Percentiles rank a stretch among this genome's conserved stretches.
phyloP scores from a whole-genome alignment of 495 filamentous ascomycete genomes.

The Niebla homalea region DNA sequence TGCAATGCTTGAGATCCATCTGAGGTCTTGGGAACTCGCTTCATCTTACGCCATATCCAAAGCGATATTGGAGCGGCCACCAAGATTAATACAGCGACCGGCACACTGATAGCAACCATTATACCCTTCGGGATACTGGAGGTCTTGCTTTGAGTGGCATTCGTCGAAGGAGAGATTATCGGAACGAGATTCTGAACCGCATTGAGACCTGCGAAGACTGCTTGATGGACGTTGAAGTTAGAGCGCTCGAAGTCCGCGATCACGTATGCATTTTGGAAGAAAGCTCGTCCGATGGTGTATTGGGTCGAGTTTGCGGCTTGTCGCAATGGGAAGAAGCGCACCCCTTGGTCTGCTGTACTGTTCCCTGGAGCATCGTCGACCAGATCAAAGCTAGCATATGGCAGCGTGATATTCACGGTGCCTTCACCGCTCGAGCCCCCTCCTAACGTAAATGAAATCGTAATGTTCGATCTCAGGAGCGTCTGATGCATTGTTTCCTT shows the following conservation, averaged over 20 bases:
- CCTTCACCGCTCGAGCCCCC: conserved; percentile 16
- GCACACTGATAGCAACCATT: not conserved
- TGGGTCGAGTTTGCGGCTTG: conserved; percentile 32
- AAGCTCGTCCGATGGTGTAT: conserved; percentile 40
- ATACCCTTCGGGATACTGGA: not conserved
- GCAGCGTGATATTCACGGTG: conserved; percentile 35
- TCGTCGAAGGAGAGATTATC: not conserved
- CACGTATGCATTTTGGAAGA: conserved; percentile 38
- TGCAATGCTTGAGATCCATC: not conserved
- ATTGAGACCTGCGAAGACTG: not conserved
- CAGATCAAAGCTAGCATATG: conserved; percentile 41
- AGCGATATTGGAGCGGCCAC: not conserved
- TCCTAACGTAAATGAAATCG: conserved; percentile 36
- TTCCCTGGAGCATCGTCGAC: conserved; percentile 20
- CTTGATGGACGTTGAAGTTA: conserved; percentile 6
- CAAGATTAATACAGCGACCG: not conserved
- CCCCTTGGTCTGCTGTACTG: conserved; percentile 13
- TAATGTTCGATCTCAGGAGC: conserved; percentile 31
- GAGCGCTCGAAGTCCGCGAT: conserved; percentile 1
- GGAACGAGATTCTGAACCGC: not conserved
- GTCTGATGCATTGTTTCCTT: conserved; percentile 30
- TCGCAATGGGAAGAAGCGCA: conserved; percentile 40
- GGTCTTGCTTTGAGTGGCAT: not conserved
- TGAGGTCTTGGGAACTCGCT: not conserved
- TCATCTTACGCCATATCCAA: not conserved